Conservation (phyloP, 805 yeast species). For the Cyberlindnera lachancei region DNA sequence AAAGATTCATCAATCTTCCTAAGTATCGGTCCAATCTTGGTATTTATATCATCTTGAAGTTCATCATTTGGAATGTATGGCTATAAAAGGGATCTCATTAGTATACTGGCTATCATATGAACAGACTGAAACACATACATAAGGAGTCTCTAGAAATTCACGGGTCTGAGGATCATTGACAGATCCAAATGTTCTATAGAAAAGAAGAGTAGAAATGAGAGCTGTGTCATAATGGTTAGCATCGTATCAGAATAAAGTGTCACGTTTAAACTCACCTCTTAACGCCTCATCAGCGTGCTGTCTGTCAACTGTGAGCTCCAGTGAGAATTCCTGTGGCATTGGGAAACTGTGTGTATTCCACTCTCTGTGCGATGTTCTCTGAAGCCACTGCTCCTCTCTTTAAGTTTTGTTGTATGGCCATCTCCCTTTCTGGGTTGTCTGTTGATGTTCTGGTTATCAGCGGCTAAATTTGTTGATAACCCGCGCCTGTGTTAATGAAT, state of each 20-base stretch:
- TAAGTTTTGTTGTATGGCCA: too few species aligned
- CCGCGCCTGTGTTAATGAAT: too few species aligned
- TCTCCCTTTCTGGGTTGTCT: too few species aligned
- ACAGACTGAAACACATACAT: slow-evolving; percentile 22
- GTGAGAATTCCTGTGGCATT: slow-evolving; percentile 31
- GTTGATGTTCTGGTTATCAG: too few species aligned
- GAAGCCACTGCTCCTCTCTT: too few species aligned
- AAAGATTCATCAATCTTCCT: background rate
- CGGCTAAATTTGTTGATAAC: too few species aligned
- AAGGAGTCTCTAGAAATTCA: slow-evolving; percentile 54
- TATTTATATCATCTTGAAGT: background rate
- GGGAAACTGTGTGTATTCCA: too few species aligned
- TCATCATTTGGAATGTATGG: background rate
- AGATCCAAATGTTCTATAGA: slow-evolving; percentile 62
- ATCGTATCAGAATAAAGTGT: background rate
- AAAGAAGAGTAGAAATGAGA: slow-evolving; percentile 58
- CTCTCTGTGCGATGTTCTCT: too few species aligned
- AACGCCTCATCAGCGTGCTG: slow-evolving; percentile 48
- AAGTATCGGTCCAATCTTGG: background rate
- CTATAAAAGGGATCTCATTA: background rate
- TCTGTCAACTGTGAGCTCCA: slow-evolving; percentile 43
- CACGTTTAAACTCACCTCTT: slow-evolving; percentile 41
- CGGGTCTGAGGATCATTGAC: slow-evolving; percentile 45
- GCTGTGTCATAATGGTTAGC: slow-evolving; percentile 28
- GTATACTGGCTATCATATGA: slow-evolving; percentile 2